These are phyloP conservation scores for Entamoeba histolytica DNA, from an alignment of 208 protist species.

Conservation along the genomic window DNA sequence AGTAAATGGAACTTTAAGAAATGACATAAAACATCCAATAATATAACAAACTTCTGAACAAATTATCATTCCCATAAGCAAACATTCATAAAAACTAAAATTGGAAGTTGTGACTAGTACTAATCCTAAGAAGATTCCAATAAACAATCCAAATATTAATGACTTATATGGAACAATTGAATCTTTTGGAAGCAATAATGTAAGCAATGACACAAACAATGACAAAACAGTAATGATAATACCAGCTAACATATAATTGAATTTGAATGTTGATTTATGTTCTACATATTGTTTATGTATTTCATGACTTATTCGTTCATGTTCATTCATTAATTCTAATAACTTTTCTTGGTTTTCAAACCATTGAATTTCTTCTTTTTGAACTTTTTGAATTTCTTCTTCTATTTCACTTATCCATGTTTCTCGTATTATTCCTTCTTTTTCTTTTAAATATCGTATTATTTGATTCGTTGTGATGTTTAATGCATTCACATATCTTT, in stretches of 20 bases:
- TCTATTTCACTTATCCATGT: too few species aligned
- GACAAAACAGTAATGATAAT: background rate
- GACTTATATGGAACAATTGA: too few species aligned
- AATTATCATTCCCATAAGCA: too few species aligned
- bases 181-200: too few species aligned
- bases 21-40: too few species aligned
- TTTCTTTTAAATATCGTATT: background rate
- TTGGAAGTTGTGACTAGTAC: too few species aligned
- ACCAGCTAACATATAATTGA: background rate
- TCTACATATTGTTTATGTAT: background rate
- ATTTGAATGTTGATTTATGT: background rate
- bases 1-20: too few species aligned
- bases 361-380: background rate
- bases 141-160: too few species aligned
- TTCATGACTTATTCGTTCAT: background rate
- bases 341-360: background rate
- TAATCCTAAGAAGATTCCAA: too few species aligned
- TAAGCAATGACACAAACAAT: background rate
- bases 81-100: too few species aligned
- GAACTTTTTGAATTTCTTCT: too few species aligned
- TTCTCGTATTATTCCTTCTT: background rate
- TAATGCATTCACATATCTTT: background rate
- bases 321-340: background rate
- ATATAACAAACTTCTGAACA: too few species aligned
- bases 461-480: background rate